These are phyloP conservation scores for Laburnicola sp. DNA, from an alignment of 2,329 filamentous ascomycete genomes.

Conservation along the genomic window DNA sequence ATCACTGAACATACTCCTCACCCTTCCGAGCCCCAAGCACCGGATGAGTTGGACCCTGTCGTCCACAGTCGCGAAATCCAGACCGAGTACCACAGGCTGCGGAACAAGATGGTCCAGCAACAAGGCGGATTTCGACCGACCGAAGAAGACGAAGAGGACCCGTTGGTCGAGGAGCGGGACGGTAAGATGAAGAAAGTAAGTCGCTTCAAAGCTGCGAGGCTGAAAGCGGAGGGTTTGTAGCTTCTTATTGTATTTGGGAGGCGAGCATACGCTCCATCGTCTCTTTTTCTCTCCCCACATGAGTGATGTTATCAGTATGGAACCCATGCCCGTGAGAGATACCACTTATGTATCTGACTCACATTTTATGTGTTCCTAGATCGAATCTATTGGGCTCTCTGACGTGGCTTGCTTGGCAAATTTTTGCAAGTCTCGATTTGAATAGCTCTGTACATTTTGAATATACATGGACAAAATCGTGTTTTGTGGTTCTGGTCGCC, in stretches of 20 bases:
- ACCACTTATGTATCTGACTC: slow-evolving; percentile 40
- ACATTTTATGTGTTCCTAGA: slow-evolving; percentile 47
- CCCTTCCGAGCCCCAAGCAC: slow-evolving; percentile 43
- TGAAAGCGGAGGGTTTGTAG: slow-evolving; percentile 47
- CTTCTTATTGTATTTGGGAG: slow-evolving; percentile 8
- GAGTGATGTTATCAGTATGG: slow-evolving; percentile 17
- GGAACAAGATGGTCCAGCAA: slow-evolving; percentile 79
- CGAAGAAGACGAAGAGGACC: slow-evolving; percentile 66
- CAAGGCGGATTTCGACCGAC: slow-evolving; percentile 76
- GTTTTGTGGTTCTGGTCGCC: no score
- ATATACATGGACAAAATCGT: no score
- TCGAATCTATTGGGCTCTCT: slow-evolving; percentile 33
- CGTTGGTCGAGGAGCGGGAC: slow-evolving; percentile 69
- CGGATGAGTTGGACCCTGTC: slow-evolving; percentile 65
- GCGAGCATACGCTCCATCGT: background rate
- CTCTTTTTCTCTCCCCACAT: background rate
- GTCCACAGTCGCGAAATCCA: slow-evolving; percentile 77
- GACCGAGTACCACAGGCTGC: slow-evolving; percentile 77
- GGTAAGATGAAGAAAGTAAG: slow-evolving; percentile 64
- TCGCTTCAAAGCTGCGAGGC: slow-evolving; percentile 71
- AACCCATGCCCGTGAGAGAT: slow-evolving; percentile 47
- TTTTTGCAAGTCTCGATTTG: slow-evolving; percentile 37
- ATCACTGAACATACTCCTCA: slow-evolving; percentile 56
- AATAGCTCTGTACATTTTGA: slow-evolving; percentile 28
- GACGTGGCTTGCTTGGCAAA: slow-evolving; percentile 36